These are phyloP conservation scores for Pholiota molesta DNA, from an alignment of 768 basidiomycete species.

Conservation along the genomic window DNA sequence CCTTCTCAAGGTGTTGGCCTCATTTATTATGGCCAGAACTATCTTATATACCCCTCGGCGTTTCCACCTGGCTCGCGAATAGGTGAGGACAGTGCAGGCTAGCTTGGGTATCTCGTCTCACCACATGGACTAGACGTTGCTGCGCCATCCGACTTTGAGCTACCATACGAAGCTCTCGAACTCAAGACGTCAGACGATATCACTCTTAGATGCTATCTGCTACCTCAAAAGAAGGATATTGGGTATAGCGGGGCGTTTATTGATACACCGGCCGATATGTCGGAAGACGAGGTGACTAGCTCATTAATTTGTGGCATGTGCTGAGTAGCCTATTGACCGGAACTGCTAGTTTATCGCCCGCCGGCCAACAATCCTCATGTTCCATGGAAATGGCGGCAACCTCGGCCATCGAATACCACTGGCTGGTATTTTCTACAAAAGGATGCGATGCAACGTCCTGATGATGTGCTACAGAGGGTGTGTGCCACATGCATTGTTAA, in stretches of 20 bases:
- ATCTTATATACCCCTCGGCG: conserved; percentile 88
- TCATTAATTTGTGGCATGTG: background rate
- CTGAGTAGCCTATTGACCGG: background rate
- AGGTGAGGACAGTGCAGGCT: conserved; percentile 41
- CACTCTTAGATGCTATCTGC: conserved; percentile 75
- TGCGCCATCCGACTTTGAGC: conserved; percentile 64
- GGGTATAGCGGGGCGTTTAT: conserved; percentile 14
- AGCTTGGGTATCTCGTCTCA: background rate
- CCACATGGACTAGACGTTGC: conserved; percentile 60
- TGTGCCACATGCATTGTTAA: conserved; percentile 25
- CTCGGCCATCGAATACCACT: conserved; percentile 90
- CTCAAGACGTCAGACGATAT: conserved; percentile 75
- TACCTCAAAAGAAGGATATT: conserved; percentile 62
- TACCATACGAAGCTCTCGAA: conserved; percentile 76
- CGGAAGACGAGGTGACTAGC: conserved; percentile 54
- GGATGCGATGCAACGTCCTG: conserved; percentile 90
- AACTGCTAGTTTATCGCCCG: conserved; percentile 41
- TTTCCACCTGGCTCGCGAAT: conserved; percentile 78
- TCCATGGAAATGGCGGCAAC: conserved; percentile 91
- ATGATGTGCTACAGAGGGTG: conserved; percentile 95
- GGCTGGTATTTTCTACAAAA: conserved; percentile 77
- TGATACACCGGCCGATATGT: conserved; percentile 30
- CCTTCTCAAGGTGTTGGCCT: conserved; percentile 60
- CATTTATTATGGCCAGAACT: conserved; percentile 85
- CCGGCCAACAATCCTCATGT: conserved; percentile 89